Evolutionary conservation across 306 rosid genomes (phyloP).

Genomic region (Citrullus amarus): DNA sequence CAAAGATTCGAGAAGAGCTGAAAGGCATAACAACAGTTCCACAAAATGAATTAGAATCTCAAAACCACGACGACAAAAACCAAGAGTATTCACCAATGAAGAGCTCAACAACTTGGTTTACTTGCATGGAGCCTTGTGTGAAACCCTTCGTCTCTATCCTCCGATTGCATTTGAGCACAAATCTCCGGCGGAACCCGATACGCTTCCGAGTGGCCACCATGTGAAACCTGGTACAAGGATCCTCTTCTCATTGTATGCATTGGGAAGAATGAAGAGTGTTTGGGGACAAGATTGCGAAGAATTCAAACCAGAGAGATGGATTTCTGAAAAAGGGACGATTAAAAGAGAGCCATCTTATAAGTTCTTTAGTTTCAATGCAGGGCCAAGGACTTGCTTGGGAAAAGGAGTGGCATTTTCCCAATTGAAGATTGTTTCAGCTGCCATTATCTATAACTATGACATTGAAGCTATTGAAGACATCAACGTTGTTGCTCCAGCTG

Average conservation of each 20-base stretch:
- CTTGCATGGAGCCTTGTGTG: constrained; percentile 42
- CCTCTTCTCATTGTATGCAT: constrained; percentile 22
- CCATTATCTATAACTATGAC: constrained; percentile 17
- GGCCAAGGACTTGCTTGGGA: constrained; percentile 24
- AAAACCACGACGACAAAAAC: not conserved
- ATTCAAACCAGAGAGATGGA: constrained; percentile 63
- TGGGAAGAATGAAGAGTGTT: constrained; percentile 37
- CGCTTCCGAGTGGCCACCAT: constrained; percentile 42
- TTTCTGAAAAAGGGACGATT: constrained; percentile 16
- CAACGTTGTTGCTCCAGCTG: no score
- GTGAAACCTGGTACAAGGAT: constrained; percentile 4
- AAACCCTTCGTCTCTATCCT: constrained; percentile 42
- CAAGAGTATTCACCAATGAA: not conserved
- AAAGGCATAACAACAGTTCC: not conserved
- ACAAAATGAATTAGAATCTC: not conserved
- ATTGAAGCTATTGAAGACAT: no score
- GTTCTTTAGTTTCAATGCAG: constrained; percentile 30
- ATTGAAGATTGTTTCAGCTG: constrained; percentile 25
- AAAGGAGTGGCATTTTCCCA: constrained; percentile 25
- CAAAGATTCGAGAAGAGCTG: constrained; percentile 35
- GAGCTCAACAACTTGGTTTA: constrained; percentile 18
- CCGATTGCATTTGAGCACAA: constrained; percentile 29
- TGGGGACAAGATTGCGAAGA: constrained; percentile 49
- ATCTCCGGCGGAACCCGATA: constrained; percentile 14
- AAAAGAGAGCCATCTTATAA: constrained; percentile 34